Percentiles rank a stretch among this genome's conserved stretches.
phyloP scores from a whole-genome alignment of 352 stramenopile species.

The Phytophthora kernoviae region DNA sequence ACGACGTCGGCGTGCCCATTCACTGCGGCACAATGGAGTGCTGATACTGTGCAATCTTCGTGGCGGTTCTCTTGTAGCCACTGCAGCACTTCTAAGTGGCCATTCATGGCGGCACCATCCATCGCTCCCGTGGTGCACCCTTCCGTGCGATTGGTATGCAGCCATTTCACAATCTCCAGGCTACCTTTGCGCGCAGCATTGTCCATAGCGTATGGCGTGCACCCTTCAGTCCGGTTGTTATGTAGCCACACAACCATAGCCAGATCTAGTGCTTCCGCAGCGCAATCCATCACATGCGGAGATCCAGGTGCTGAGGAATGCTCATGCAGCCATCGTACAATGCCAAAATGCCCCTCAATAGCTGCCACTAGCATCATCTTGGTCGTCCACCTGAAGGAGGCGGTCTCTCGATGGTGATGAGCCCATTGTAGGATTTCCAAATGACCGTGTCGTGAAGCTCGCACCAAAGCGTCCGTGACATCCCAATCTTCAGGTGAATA shows the following conservation, averaged over 20 bases:
- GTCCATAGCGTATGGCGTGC: slow-evolving; percentile 44
- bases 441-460: slow-evolving; percentile 31
- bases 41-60: slow-evolving; percentile 34
- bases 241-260: slow-evolving; percentile 47
- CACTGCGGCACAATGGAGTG: slow-evolving; percentile 34
- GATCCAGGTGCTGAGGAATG: slow-evolving; percentile 34
- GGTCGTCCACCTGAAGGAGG: slow-evolving; percentile 31
- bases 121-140: slow-evolving; percentile 38
- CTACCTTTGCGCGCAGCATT: slow-evolving; percentile 35
- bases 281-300: slow-evolving; percentile 44
- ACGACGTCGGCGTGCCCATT: slow-evolving; percentile 32
- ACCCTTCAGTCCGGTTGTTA: slow-evolving; percentile 35
- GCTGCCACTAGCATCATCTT: slow-evolving; percentile 47
- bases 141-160: slow-evolving; percentile 30
- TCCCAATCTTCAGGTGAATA: slow-evolving; percentile 20
- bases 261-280: slow-evolving; percentile 34
- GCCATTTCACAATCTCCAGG: slow-evolving; percentile 40
- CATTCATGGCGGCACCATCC: slow-evolving; percentile 36
- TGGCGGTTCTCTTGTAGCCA: slow-evolving; percentile 35
- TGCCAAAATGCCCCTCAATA: slow-evolving; percentile 45
- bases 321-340: slow-evolving; percentile 40
- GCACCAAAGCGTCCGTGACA: slow-evolving; percentile 33
- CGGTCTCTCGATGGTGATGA: slow-evolving; percentile 10
- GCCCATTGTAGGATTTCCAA: slow-evolving; percentile 30
- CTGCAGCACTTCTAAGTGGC: slow-evolving; percentile 34